Base-by-base conservation (phyloP, 2,329 filamentous ascomycete genomes). In the Lojkania enalia region DNA sequence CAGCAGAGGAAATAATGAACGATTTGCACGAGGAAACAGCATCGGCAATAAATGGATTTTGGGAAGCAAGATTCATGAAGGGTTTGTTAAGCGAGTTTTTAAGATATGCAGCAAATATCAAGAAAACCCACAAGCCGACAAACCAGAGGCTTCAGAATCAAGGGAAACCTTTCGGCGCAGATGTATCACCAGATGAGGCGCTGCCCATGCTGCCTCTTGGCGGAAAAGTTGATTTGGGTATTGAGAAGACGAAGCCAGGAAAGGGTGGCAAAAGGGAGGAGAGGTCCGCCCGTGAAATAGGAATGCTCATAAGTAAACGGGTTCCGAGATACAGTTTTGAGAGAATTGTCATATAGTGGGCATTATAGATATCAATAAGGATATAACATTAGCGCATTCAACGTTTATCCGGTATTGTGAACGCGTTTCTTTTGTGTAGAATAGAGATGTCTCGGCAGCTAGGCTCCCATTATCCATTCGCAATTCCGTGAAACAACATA, bases 271-370 rank as follows among this genome's bases (percentile, higher is more conserved):
- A 90, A 73, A 74, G 89, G 30, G 77, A 84, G 51, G 74, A 80
- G 66, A 81, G 88, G 56, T 90, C 78, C 57, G 77, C 74, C 57
- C 78, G 90, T 68, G 87, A 95, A 72, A 84, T 85, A 46, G 88
- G 87, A 14, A 83, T 87, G 69, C 72, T 95, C 67, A 82, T 87
- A 63, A 89, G 87, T 64, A 87, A 88, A 72, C 85, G 85, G 65
- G 86, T 91, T 50, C 87, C 87, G 44, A 83, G 85, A 55, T 96
- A 96, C 73, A 89, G 87, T 35, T 79, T 92, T 54, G 90, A 96
- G 73, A 82, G 83, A 70, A 84, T 95, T 45, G 55, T 60, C 13
- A 50, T 67, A 39, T 66, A 54, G 39, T 39, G 30, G n/a, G n/a
- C n/a, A n/a, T n/a, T n/a, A n/a, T n/a, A n/a, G n/a, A n/a, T n/a